phyloP scores from a whole-genome alignment of 306 rosid genomes.

The Parietaria judaica region DNA sequence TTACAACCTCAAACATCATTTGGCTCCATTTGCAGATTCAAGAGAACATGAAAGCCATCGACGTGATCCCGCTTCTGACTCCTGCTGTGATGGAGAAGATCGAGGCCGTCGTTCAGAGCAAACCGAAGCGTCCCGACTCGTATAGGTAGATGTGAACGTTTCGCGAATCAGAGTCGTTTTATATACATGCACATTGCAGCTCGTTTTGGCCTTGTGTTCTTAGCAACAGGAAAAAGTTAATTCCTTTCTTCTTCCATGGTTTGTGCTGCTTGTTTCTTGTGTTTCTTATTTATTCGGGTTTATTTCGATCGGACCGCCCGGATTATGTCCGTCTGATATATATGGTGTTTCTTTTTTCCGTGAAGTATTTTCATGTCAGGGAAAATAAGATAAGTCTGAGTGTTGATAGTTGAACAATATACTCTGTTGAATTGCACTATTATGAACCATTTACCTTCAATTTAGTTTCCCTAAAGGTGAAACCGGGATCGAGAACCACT shows the following conservation, averaged over 20 bases:
- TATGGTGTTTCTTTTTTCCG: constrained; percentile 2
- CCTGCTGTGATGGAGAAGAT: constrained; percentile 92
- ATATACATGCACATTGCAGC: constrained; percentile 24
- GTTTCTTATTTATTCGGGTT: constrained; percentile 1
- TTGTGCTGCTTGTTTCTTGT: background rate
- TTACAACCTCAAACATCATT: background rate
- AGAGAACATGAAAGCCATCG: constrained; percentile 96
- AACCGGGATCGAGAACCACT: no score
- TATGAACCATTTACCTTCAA: no score
- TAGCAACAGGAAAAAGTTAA: constrained; percentile 2
- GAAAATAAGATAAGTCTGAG: background rate
- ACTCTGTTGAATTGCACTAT: background rate
- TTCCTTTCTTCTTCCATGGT: background rate
- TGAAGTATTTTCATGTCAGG: background rate
- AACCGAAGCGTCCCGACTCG: constrained; percentile 91
- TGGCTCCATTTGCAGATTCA: constrained; percentile 39
- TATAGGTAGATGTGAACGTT: constrained; percentile 38
- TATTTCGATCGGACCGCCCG: background rate
- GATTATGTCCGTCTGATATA: background rate
- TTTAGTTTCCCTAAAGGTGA: no score
- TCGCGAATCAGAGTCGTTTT: constrained; percentile 3
- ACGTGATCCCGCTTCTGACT: constrained; percentile 72
- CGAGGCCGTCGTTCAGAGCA: constrained; percentile 76
- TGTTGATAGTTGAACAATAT: background rate
- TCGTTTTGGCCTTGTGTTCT: constrained; percentile 5